Base-by-base conservation (phyloP, 495 filamentous ascomycete genomes). In the Aeminium ludgeri region DNA sequence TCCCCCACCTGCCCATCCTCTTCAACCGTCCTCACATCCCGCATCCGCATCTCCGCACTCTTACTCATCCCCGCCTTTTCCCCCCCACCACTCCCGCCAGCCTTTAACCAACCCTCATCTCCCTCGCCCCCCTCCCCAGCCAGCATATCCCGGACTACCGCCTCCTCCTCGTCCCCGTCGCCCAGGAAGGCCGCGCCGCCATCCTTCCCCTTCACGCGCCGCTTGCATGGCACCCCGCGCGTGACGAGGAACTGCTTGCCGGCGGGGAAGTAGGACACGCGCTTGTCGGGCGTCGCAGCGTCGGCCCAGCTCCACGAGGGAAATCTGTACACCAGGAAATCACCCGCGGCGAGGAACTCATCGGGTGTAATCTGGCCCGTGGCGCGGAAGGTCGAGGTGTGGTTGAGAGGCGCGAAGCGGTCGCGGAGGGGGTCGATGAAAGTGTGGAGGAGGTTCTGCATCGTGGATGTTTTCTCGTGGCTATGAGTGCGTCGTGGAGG, bases 321-420 rank as follows among this genome's bases (percentile, higher is more conserved):
- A 61, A 99, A 99, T 65, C 94, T 96, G 74, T 87, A 93, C 55
- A 94, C 86, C 30, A 99, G 80, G 61, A 95, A 99, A 64, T 99
- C 89, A 50, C 91, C 89, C 2, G 89, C 91, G 3, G 79, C 76
- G 12, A 94, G 68, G 58, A 99, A 99, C 68, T 99, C 89, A 56
- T 95, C 91, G 31, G 87, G 87, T 0, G 91, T 96, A 62, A 99
- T 84, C 61, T 96, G 79, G 50, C 89, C 89, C 2, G 85, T 92
- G 45, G 67, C 66, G 47, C 86, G 84, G 67, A 99, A 99, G 43
- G 82, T 96, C 5, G 86, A 94, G 36, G 74, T 89, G 59, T 89
- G 76, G 10, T 75, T 78, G 51, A 91, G 74, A 19, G 82, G 86
- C 2, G 87, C 82, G 55, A 86, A 82, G 56, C 77, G 78, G 63